A percentile compares a stretch with the other conserved stretches of the same genome.
phyloP scores from a whole-genome alignment of 495 filamentous ascomycete genomes.

The Clavariopsis aquatica region DNA sequence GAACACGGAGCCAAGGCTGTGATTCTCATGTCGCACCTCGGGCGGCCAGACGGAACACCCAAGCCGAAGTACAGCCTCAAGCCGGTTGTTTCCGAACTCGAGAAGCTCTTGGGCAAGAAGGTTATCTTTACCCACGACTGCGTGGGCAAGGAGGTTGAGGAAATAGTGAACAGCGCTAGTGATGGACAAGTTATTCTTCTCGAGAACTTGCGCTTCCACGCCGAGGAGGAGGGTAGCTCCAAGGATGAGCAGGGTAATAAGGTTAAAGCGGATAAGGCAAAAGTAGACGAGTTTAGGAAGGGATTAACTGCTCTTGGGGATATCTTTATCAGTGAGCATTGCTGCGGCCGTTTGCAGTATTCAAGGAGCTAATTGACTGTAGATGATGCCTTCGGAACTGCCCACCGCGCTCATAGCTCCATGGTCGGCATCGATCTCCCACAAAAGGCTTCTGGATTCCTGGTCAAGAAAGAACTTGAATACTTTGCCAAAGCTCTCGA shows the following conservation, averaged over 20 bases:
- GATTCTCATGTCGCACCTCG: constrained; percentile 97
- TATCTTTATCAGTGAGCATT: constrained; percentile 86
- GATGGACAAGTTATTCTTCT: constrained; percentile 86
- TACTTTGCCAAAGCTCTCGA: constrained; percentile 99
- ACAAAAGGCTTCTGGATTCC: constrained; percentile 93
- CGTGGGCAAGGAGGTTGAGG: constrained; percentile 86
- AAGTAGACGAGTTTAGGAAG: constrained; percentile 91
- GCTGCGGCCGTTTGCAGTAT: neutral
- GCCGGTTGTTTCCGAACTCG: constrained; percentile 86
- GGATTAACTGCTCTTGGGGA: constrained; percentile 92
- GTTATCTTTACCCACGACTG: constrained; percentile 90
- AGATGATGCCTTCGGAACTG: constrained; percentile 99
- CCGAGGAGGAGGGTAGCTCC: constrained; percentile 93
- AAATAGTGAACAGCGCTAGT: constrained; percentile 78
- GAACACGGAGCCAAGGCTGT: constrained; percentile 94
- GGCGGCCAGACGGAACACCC: constrained; percentile 85
- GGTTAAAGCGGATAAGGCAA: constrained; percentile 91
- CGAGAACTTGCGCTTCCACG: constrained; percentile 97
- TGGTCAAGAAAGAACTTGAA: constrained; percentile 99
- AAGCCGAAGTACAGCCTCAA: constrained; percentile 93
- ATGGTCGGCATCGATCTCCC: constrained; percentile 97
- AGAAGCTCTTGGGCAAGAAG: constrained; percentile 78
- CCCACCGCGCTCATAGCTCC: constrained; percentile 95
- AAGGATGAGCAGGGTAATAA: constrained; percentile 95
- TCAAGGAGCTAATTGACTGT: constrained; percentile 12